Conservation (phyloP, 768 basidiomycete species). For the Amyloporia xantha region DNA sequence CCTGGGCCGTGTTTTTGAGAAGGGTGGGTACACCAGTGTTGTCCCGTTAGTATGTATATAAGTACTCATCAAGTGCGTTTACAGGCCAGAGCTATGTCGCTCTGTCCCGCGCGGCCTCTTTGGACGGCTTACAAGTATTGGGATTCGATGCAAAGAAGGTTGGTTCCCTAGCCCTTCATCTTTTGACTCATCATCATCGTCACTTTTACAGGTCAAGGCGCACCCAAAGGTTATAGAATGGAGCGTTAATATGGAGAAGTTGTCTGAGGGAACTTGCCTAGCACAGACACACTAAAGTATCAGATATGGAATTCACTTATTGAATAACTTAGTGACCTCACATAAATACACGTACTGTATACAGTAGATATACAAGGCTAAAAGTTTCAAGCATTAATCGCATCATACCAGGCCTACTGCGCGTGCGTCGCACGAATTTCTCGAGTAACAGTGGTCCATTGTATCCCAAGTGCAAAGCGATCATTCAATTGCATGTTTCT, state of each 20-base stretch:
- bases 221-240: conserved; percentile 40
- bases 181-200: neutral
- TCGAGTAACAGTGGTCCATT: no score
- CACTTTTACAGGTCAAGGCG: conserved; percentile 30
- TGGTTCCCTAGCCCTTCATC: neutral
- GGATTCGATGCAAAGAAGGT: conserved; percentile 49
- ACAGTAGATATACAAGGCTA: no score
- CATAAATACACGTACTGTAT: no score
- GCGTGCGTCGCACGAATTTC: no score
- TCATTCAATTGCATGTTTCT: no score
- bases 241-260: conserved; percentile 27
- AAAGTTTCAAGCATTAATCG: no score
- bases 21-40: conserved; percentile 36
- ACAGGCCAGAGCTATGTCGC: conserved; percentile 44
- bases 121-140: conserved; percentile 49
- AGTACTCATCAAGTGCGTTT: neutral
- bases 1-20: conserved; percentile 59
- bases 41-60: neutral
- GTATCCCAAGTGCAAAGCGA: no score
- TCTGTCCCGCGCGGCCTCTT: conserved; percentile 44
- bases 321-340: no score
- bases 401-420: no score
- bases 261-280: neutral
- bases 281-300: neutral
- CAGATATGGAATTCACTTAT: neutral